Evolutionary conservation across 1,139 yeast genomes (phyloP), one percentile per base, ranked within the genome.

Genomic region (Candida labiduridarum): DNA sequence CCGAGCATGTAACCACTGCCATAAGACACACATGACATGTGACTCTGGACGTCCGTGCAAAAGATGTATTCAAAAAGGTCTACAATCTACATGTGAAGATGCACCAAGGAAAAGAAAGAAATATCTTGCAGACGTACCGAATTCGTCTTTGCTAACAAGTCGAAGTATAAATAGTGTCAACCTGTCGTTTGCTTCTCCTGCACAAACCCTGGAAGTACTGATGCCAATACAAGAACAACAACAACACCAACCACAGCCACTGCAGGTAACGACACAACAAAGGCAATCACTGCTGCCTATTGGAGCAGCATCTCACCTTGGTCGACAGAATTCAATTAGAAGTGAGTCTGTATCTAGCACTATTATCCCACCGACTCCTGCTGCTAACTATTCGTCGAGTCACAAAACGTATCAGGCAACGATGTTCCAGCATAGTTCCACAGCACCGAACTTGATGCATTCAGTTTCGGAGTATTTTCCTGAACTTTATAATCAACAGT

Each of bases 81-180:
- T 90, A 29, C 82, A 78, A 3, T 78, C 71, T n/a, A 76, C 89
- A 0, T 92, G 99, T 69, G 83, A 84, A 45, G 97, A 92, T 71
- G 97, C 97, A 4, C 95, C 95, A 1, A 72, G 98, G 46, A 92
- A 92, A 69, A 76, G 82, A 58, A 89, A 90, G 65, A 92, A 92
- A 64, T 92, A 92, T 59, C 68, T 92, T 48, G 76, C 77, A 31
- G 90, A 83, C 56, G 78, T 80, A 0, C 82, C 85, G 6, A 56
- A 59, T 19, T 55, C 54, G 10, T 59, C 56, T 19, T 51, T 56
- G 40, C 38, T 33, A 8, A 44, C 51, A 11, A 54, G 39, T 18
- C 35, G 41, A 19, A 47, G 40, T 18, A 36, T 31, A 4, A 38
- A 31, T 33, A 44, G 38, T 14, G 29, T 25, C 10, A 42, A 41